Percentiles rank a stretch among this genome's conserved stretches.
phyloP scores from a whole-genome alignment of 768 basidiomycete genomes.

The Boletus pseudo-olivaceus region DNA sequence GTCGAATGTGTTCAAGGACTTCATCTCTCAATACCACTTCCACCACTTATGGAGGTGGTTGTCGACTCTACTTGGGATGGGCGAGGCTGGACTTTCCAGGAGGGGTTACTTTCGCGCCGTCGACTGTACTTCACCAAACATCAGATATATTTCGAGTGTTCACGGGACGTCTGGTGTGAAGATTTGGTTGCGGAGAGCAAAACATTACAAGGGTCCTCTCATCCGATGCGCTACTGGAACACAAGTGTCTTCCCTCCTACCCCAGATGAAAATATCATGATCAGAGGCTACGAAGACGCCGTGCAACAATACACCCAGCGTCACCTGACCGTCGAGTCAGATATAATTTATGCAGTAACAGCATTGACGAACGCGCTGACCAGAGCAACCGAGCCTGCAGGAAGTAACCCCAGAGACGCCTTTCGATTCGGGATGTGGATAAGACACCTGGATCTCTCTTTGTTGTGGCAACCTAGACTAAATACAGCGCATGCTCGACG shows the following conservation, averaged over 20 bases:
- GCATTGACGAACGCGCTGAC: not conserved
- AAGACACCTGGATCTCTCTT: constrained; percentile 9
- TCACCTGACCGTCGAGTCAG: constrained; percentile 11
- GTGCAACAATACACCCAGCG: constrained; percentile 15
- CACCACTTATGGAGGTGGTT: constrained; percentile 5
- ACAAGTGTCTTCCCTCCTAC: not conserved
- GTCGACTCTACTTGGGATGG: constrained; percentile 13
- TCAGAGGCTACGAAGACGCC: constrained; percentile 5
- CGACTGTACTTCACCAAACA: constrained; percentile 20
- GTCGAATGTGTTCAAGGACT: constrained; percentile 20
- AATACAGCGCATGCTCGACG: constrained; percentile 9
- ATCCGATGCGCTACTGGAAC: constrained; percentile 6
- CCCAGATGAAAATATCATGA: not conserved
- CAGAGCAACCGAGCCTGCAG: not conserved
- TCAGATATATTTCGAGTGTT: constrained; percentile 23
- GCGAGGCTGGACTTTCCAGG: constrained; percentile 27
- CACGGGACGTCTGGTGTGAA: constrained; percentile 21
- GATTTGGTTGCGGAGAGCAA: constrained; percentile 20
- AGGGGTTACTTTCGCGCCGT: constrained; percentile 18
- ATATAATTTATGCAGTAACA: constrained; percentile 10
- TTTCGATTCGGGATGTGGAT: not conserved
- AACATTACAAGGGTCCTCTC: not conserved
- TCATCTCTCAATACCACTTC: constrained; percentile 19
- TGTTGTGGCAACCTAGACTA: constrained; percentile 24
- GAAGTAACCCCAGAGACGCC: not conserved